phyloP scores from a whole-genome alignment of 2,329 filamentous ascomycete species.

The Ceratocystis cacaofunesta region DNA sequence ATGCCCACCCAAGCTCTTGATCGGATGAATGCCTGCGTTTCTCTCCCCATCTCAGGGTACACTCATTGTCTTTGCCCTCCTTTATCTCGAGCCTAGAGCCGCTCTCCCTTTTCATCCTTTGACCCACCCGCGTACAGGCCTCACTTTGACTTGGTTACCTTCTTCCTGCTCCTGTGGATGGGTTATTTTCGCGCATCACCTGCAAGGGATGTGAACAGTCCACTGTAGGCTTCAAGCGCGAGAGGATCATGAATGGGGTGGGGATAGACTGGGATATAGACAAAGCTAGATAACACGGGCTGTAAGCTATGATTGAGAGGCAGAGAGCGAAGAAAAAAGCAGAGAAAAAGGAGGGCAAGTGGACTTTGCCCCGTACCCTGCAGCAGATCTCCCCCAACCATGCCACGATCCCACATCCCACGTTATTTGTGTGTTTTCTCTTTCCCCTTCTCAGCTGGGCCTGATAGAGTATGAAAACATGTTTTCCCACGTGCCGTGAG shows the following conservation, averaged over 20 bases:
- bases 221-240: background rate
- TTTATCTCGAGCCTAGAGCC: background rate
- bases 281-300: background rate
- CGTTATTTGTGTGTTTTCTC: background rate
- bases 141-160: background rate
- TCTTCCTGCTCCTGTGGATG: background rate
- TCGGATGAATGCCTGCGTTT: background rate
- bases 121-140: background rate
- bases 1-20: background rate
- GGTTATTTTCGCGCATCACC: background rate
- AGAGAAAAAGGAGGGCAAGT: background rate
- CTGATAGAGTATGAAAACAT: background rate
- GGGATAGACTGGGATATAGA: background rate
- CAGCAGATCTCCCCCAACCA: background rate
- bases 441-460: background rate
- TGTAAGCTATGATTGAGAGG: background rate
- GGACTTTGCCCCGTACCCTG: background rate
- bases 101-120: background rate
- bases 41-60: background rate
- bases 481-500: background rate
- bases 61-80: background rate
- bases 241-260: background rate
- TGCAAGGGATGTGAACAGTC: background rate
- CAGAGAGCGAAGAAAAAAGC: background rate
- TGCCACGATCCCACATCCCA: background rate